A percentile compares a stretch with the other conserved stretches of the same genome.
Evolutionary conservation across 2,329 filamentous ascomycete genomes (phyloP).

Genomic region (Sphaerulina vaccinii): DNA sequence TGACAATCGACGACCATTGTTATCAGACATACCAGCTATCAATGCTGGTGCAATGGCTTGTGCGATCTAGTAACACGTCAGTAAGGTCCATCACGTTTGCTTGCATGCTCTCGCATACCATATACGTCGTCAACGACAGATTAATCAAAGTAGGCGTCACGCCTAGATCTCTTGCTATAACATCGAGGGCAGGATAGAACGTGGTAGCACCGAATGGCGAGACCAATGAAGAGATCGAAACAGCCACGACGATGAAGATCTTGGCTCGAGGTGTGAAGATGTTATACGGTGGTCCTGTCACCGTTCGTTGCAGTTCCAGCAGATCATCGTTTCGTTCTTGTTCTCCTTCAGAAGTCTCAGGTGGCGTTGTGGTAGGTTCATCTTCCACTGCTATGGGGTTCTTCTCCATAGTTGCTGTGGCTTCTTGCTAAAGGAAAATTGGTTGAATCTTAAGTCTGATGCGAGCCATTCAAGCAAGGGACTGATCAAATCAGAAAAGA

Average conservation of each 20-base stretch:
- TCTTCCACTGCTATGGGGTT: neutral
- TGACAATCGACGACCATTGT: constrained; percentile 28
- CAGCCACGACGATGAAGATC: constrained; percentile 31
- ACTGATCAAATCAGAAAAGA: neutral
- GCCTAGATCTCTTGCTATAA: constrained; percentile 50
- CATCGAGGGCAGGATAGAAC: constrained; percentile 55
- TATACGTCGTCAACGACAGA: constrained; percentile 58
- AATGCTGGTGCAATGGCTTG: constrained; percentile 48
- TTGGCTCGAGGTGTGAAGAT: constrained; percentile 31
- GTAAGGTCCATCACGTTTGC: neutral
- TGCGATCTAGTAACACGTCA: constrained; percentile 41
- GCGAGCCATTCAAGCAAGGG: neutral
- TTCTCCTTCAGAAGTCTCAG: neutral
- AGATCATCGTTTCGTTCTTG: neutral
- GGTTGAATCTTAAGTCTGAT: neutral
- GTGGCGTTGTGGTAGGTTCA: neutral
- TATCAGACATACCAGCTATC: constrained; percentile 32
- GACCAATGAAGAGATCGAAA: constrained; percentile 32
- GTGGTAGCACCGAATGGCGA: constrained; percentile 43
- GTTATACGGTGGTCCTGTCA: constrained; percentile 29
- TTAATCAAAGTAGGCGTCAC: constrained; percentile 48
- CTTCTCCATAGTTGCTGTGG: constrained; percentile 2
- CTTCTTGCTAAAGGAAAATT: neutral
- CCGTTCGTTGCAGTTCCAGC: constrained; percentile 17
- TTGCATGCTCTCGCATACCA: constrained; percentile 44